Conservation (phyloP, 805 yeast genomes). For the Candida hispaniensis region DNA sequence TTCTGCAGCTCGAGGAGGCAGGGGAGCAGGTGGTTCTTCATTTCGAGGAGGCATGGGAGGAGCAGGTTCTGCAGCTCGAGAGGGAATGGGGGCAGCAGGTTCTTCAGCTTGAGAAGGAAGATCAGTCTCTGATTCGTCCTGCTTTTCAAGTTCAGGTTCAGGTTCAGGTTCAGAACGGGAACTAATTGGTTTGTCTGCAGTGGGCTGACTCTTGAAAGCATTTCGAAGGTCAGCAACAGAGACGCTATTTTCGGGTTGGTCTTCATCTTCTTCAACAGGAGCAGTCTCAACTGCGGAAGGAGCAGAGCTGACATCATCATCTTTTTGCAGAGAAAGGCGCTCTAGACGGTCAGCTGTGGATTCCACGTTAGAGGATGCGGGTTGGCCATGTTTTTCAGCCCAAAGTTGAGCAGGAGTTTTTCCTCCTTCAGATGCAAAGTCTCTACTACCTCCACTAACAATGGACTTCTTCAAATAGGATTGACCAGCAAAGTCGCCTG, state of each 20-base stretch:
- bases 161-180: slow-evolving; percentile 21
- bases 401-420: slow-evolving; percentile 91
- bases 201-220: slow-evolving; percentile 7
- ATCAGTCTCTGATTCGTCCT: slow-evolving; percentile 16
- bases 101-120: slow-evolving; percentile 16
- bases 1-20: slow-evolving; percentile 17
- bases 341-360: slow-evolving; percentile 18
- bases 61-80: slow-evolving; percentile 9
- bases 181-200: slow-evolving; percentile 6
- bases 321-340: slow-evolving; percentile 23
- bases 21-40: slow-evolving; percentile 22
- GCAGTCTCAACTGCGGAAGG: slow-evolving; percentile 26
- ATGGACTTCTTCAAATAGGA: slow-evolving; percentile 17
- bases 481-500: slow-evolving; percentile 35
- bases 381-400: slow-evolving; percentile 75
- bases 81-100: slow-evolving; percentile 16
- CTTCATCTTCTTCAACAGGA: slow-evolving; percentile 15
- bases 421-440: slow-evolving; percentile 58
- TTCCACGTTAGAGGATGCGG: slow-evolving; percentile 25
- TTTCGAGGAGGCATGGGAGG: slow-evolving; percentile 13
- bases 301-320: slow-evolving; percentile 24
- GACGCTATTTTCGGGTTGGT: slow-evolving; percentile 3
- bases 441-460: slow-evolving; percentile 42
- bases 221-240: slow-evolving; percentile 12
- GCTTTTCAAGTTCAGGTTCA: slow-evolving; percentile 17